These are phyloP conservation scores for Boletus eberwhitei DNA, from an alignment of 768 basidiomycete species.

Conservation along the genomic window DNA sequence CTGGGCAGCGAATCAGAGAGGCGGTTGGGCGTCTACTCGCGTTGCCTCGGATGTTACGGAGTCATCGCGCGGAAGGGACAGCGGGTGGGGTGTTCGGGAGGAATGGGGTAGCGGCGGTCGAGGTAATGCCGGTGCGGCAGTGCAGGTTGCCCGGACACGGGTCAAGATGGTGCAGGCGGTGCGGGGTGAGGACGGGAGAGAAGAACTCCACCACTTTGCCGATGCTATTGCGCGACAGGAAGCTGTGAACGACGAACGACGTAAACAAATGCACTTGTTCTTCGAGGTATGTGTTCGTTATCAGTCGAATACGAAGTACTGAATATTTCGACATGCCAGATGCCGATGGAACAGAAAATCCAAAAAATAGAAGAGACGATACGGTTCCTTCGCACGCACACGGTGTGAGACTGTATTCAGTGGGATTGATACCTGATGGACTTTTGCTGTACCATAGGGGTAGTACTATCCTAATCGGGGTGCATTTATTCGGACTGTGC, in stretches of 20 bases:
- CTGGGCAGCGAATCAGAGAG: slow-evolving; percentile 4
- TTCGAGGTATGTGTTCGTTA: slow-evolving; percentile 38
- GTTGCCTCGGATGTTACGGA: slow-evolving; percentile 21
- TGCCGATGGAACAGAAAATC: slow-evolving; percentile 54
- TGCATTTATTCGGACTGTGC: background rate
- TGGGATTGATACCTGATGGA: slow-evolving; percentile 1
- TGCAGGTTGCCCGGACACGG: background rate
- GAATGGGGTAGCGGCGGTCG: slow-evolving; percentile 12
- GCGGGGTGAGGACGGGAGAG: background rate
- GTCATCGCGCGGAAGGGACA: slow-evolving; percentile 10
- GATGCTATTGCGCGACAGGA: slow-evolving; percentile 44
- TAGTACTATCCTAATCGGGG: background rate
- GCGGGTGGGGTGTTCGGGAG: slow-evolving; percentile 18
- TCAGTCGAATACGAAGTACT: background rate
- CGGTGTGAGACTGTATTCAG: background rate
- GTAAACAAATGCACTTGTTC: slow-evolving; percentile 47
- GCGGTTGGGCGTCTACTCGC: slow-evolving; percentile 12
- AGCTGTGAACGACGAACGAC: slow-evolving; percentile 38
- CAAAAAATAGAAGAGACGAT: slow-evolving; percentile 50
- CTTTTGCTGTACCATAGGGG: background rate
- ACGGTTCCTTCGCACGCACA: slow-evolving; percentile 32
- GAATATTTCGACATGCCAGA: slow-evolving; percentile 32
- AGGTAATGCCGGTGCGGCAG: background rate
- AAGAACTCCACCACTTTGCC: slow-evolving; percentile 37
- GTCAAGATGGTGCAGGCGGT: background rate